Conservation (phyloP, 345 rosid genomes). For the Anacardium occidentale region DNA sequence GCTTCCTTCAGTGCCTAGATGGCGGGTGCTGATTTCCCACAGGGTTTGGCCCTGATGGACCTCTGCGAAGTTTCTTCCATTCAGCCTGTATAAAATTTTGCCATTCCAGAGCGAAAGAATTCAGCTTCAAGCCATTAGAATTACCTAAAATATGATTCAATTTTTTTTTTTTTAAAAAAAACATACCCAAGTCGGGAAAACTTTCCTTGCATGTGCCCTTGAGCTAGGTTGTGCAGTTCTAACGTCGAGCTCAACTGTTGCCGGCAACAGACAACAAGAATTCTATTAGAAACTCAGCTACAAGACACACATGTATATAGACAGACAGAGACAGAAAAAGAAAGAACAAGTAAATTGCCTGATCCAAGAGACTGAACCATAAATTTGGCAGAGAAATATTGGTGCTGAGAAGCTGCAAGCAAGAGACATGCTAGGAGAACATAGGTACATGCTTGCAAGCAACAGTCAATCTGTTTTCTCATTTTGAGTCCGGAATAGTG, state of each 20-base stretch:
- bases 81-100: slow-evolving; percentile 29
- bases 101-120: slow-evolving; percentile 16
- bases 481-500: slow-evolving; percentile 28
- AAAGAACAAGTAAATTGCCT: slow-evolving; percentile 33
- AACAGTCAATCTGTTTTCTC: slow-evolving; percentile 26
- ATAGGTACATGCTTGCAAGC: not conserved
- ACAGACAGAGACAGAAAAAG: not conserved
- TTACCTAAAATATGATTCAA: not conserved
- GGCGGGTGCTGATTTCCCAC: slow-evolving; percentile 46
- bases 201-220: slow-evolving; percentile 20
- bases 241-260: slow-evolving; percentile 34
- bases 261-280: not conserved
- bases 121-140: not conserved
- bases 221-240: slow-evolving; percentile 27
- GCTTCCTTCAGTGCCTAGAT: slow-evolving; percentile 30
- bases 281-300: not conserved
- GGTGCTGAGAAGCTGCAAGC: slow-evolving; percentile 28
- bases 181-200: slow-evolving; percentile 33
- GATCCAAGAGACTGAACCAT: slow-evolving; percentile 43
- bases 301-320: not conserved
- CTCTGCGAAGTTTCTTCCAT: slow-evolving; percentile 36
- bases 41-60: slow-evolving; percentile 51
- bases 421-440: slow-evolving; percentile 43
- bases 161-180: too few relatives aligned
- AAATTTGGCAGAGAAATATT: slow-evolving; percentile 14